Percentiles rank a stretch among this genome's conserved stretches.
phyloP scores from a whole-genome alignment of 345 rosid species.

The Populus ilicifolia region DNA sequence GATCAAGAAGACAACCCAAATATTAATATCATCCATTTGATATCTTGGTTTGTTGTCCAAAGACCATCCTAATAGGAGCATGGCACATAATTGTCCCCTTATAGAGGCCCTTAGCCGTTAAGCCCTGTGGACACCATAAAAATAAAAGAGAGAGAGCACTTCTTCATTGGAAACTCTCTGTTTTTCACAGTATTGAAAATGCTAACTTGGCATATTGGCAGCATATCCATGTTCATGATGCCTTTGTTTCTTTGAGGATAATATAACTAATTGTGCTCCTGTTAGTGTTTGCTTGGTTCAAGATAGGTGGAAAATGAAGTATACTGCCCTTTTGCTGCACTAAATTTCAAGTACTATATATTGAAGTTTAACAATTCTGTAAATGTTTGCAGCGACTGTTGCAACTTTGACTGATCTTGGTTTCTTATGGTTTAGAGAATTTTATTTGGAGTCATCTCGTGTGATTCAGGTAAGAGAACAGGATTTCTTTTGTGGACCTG shows the following conservation, averaged over 20 bases:
- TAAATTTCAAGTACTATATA: background rate
- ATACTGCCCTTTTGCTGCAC: background rate
- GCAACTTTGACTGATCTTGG: constrained; percentile 88
- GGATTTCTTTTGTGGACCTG: background rate
- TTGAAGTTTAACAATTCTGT: constrained; percentile 13
- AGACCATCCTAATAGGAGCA: background rate
- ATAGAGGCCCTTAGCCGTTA: background rate
- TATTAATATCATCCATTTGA: background rate
- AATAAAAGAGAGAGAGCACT: background rate
- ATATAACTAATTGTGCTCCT: background rate
- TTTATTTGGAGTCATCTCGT: constrained; percentile 98
- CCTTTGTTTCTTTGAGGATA: background rate
- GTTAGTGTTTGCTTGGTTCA: background rate
- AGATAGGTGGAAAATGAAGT: background rate
- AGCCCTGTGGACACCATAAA: background rate
- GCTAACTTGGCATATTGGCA: background rate
- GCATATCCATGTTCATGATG: background rate
- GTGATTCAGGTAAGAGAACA: constrained; percentile 77
- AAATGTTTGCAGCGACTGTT: constrained; percentile 67
- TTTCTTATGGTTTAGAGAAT: constrained; percentile 98
- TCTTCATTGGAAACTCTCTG: background rate
- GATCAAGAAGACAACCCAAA: background rate
- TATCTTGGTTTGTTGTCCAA: background rate
- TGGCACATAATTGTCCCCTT: background rate
- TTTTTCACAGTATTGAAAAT: background rate